Conservation (phyloP, 2,329 filamentous ascomycete genomes). For the Triangularia verruculosa region DNA sequence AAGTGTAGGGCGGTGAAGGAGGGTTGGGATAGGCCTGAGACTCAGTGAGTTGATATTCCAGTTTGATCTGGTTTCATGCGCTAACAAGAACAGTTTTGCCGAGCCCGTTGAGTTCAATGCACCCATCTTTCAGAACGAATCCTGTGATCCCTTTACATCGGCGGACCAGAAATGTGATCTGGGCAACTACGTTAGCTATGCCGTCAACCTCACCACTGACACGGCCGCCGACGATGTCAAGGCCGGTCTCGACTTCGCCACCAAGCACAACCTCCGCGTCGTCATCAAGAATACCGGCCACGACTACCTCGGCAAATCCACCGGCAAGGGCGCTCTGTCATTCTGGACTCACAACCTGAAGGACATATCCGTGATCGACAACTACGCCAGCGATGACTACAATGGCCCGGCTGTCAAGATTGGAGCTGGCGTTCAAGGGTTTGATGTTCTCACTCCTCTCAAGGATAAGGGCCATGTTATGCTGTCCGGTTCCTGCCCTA, state of each 20-base stretch:
- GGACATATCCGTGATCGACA: slow-evolving; percentile 21
- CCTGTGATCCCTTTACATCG: slow-evolving; percentile 18
- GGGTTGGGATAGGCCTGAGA: neutral
- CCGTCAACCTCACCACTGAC: slow-evolving; percentile 29
- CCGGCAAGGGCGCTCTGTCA: slow-evolving; percentile 35
- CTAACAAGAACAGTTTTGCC: neutral
- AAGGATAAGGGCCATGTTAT: slow-evolving; percentile 38
- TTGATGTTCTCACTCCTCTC: slow-evolving; percentile 41
- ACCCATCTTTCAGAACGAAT: slow-evolving; percentile 13
- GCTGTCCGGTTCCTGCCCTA: slow-evolving; percentile 48
- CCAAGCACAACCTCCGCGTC: slow-evolving; percentile 41
- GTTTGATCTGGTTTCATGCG: neutral
- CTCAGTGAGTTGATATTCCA: slow-evolving; percentile 1
- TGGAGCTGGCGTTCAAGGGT: slow-evolving; percentile 45
- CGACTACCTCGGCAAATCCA: slow-evolving; percentile 35
- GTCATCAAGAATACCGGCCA: slow-evolving; percentile 46
- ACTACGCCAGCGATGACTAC: slow-evolving; percentile 33
- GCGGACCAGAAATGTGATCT: slow-evolving; percentile 9
- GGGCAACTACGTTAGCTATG: slow-evolving; percentile 32
- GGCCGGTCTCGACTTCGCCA: slow-evolving; percentile 34
- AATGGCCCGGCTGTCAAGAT: slow-evolving; percentile 44
- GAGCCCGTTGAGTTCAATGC: slow-evolving; percentile 5
- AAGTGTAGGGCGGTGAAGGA: neutral
- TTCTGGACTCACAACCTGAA: slow-evolving; percentile 42
- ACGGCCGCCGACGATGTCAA: slow-evolving; percentile 24